These are phyloP conservation scores for Xylaria polymorpha DNA, from an alignment of 2,329 filamentous ascomycete genomes.

Conservation along the genomic window DNA sequence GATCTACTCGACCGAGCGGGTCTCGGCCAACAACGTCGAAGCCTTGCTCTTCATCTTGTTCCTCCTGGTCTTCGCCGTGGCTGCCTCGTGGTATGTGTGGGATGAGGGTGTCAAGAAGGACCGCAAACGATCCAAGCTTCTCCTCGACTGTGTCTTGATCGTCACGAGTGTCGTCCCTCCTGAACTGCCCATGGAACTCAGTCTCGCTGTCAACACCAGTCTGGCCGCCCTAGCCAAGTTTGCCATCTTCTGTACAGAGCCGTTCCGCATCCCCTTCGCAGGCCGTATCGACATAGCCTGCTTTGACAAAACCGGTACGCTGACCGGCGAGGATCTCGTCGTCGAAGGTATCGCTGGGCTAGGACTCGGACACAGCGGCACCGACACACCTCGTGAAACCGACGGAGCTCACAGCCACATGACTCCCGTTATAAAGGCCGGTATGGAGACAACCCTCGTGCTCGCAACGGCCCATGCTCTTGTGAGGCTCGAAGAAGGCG, in stretches of 20 bases:
- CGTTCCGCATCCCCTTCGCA: slow-evolving; percentile 96
- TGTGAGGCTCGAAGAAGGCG: slow-evolving; percentile 95
- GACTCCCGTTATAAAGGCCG: slow-evolving; percentile 74
- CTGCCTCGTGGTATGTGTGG: slow-evolving; percentile 99
- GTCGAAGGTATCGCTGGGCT: slow-evolving; percentile 97
- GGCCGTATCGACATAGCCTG: slow-evolving; percentile 96
- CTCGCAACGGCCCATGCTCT: slow-evolving; percentile 94
- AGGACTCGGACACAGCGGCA: slow-evolving; percentile 74
- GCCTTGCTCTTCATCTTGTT: slow-evolving; percentile 98
- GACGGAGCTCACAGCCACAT: slow-evolving; percentile 88
- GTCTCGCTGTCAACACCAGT: slow-evolving; percentile 96
- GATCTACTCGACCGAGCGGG: slow-evolving; percentile 99
- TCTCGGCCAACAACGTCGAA: slow-evolving; percentile 98
- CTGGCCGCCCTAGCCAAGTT: slow-evolving; percentile 92
- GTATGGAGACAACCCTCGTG: slow-evolving; percentile 88
- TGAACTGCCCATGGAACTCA: slow-evolving; percentile 97
- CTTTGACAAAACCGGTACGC: slow-evolving; percentile 97
- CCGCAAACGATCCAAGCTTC: slow-evolving; percentile 95
- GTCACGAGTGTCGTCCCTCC: slow-evolving; percentile 98
- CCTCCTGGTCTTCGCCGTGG: slow-evolving; percentile 93
- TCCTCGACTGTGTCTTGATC: slow-evolving; percentile 97
- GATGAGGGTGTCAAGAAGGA: slow-evolving; percentile 94
- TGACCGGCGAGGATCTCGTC: slow-evolving; percentile 95
- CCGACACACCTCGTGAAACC: slow-evolving; percentile 72
- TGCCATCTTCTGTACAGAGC: slow-evolving; percentile 98